Evolutionary conservation across 306 rosid genomes (phyloP), one percentile per base, ranked within the genome.

Genomic region (Erythrophleum fordii): DNA sequence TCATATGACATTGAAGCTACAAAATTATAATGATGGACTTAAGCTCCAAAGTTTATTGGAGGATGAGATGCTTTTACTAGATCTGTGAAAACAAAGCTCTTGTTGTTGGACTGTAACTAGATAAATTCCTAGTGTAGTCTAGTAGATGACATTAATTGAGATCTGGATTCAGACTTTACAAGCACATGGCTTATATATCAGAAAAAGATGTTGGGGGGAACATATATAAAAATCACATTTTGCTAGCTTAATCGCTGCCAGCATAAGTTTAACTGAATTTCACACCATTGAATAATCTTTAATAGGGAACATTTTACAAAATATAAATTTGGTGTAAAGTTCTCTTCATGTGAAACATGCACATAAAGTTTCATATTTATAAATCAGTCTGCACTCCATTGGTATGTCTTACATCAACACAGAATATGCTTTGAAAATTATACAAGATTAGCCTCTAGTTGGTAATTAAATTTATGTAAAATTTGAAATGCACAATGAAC

Each of bases 11-110:
- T 4, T 75, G 44, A 75, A 23, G 29, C 22, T 8, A 39, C 4
- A 45, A 75, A 56, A 60, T 28, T 6, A 42, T 58, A 60, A 73
- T 17, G 10, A 10, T 66, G 29, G 31, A 66, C 23, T n/a, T 61
- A 18, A 25, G 56, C 56, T 41, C 20, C 69, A 41, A 52, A 52
- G 23, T 35, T 18, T 34, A 11, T 5, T 92, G 83, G 86, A 23
- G 46, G 48, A 72, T 48, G 77, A 35, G 31, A 53, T 52, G 49
- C 34, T 53, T 53, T 55, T 11, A 53, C 20, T 18, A 34, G 13
- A 23, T 52, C 39, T n/a, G 29, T 51, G 48, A 20, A 72, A 22
- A 34, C 6, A 72, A 31, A 8, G 45, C 76, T 49, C 76, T n/a
- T 9, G 6, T 3, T 26, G 42, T 8, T 41, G 25, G 35, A 68